Evolutionary conservation across 768 basidiomycete genomes (phyloP).

Genomic region (Daedalea quercina): DNA sequence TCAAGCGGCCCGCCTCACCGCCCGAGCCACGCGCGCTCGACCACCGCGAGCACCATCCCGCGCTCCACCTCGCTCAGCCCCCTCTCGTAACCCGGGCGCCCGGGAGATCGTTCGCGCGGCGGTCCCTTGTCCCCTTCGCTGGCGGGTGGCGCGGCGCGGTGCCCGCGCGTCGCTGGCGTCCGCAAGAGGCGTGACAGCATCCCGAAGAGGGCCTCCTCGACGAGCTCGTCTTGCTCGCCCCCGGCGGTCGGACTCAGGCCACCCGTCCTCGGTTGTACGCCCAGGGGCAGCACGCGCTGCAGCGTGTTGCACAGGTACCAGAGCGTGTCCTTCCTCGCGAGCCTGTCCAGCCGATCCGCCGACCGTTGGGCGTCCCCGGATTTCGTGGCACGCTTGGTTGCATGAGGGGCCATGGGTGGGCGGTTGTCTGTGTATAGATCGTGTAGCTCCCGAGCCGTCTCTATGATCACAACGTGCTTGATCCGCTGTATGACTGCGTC

Average conservation of each 20-base stretch:
- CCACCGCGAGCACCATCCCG: constrained; percentile 21
- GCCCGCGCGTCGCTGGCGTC: neutral
- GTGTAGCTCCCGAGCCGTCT: constrained; percentile 31
- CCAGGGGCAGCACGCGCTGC: constrained; percentile 27
- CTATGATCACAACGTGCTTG: constrained; percentile 28
- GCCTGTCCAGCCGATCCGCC: constrained; percentile 28
- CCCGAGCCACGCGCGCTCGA: constrained; percentile 21
- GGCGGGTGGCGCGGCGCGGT: neutral
- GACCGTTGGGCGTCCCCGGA: neutral
- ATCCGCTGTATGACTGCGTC: constrained; percentile 4
- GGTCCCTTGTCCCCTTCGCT: neutral
- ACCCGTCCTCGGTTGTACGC: neutral
- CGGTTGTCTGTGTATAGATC: constrained; percentile 5
- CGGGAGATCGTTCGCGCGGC: constrained; percentile 2
- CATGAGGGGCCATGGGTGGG: constrained; percentile 21
- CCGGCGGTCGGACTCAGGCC: neutral
- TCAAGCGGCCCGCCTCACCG: neutral
- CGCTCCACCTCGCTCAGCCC: constrained; percentile 15
- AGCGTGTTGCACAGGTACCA: constrained; percentile 48
- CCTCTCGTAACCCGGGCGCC: constrained; percentile 7
- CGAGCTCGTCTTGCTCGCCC: constrained; percentile 1
- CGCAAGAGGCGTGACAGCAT: constrained; percentile 2
- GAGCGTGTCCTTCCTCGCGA: constrained; percentile 41
- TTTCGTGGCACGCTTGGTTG: neutral
- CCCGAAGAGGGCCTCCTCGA: constrained; percentile 1